Evolutionary conservation across 441 rosid genomes (phyloP).

Genomic region (Euphorbia celastroides): DNA sequence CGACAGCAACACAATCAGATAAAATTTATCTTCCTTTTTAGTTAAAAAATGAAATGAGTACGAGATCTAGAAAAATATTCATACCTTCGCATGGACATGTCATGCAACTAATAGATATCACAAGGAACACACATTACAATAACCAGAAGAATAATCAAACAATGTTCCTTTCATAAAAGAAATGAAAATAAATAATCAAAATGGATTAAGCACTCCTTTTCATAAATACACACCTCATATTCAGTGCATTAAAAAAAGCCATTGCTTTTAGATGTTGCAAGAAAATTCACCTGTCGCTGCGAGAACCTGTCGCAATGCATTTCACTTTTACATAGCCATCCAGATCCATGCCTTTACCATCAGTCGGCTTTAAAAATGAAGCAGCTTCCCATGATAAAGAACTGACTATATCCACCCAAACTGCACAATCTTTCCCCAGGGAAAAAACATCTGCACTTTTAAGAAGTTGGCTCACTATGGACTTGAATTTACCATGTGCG

Average conservation of each 20-base stretch:
- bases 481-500: slow-evolving; percentile 63
- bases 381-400: slow-evolving; percentile 92
- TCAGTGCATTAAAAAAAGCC: not conserved
- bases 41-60: not conserved
- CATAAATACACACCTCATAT: not conserved
- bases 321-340: slow-evolving; percentile 76
- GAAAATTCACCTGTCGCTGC: slow-evolving; percentile 56
- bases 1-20: not conserved
- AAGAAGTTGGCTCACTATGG: slow-evolving; percentile 54
- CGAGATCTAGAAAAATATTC: not conserved
- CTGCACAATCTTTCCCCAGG: slow-evolving; percentile 34
- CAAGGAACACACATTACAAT: not conserved
- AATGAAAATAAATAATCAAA: not conserved
- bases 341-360: slow-evolving; percentile 56
- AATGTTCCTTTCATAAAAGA: not conserved
- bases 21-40: not conserved
- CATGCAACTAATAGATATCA: slow-evolving; percentile 1
- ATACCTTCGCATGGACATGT: not conserved
- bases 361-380: slow-evolving; percentile 58
- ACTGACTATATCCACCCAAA: slow-evolving; percentile 71
- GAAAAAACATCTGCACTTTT: slow-evolving; percentile 39
- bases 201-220: not conserved
- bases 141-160: not conserved
- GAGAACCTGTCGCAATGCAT: slow-evolving; percentile 85
- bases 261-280: slow-evolving; percentile 1